Conservation (phyloP, 768 basidiomycete genomes). For the Macrolepiota dolichaula region DNA sequence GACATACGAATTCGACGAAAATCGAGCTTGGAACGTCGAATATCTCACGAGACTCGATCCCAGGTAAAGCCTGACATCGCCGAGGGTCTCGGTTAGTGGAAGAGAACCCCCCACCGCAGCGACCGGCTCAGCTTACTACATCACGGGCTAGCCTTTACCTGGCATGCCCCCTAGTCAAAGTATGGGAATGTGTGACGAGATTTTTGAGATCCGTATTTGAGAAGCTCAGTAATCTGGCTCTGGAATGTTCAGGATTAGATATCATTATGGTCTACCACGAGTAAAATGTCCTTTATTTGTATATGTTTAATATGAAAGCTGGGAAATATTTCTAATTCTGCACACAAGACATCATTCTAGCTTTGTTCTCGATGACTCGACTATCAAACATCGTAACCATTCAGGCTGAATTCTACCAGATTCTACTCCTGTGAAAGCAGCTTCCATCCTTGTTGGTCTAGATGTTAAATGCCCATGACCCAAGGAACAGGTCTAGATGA, state of each 20-base stretch:
- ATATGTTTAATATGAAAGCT: neutral
- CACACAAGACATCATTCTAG: neutral
- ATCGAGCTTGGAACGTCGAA: neutral
- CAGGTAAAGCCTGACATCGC: constrained; percentile 4
- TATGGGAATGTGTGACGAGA: neutral
- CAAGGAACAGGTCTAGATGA: neutral
- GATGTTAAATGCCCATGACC: neutral
- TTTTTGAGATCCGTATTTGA: neutral
- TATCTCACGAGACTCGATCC: constrained; percentile 2
- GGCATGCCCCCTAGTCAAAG: neutral
- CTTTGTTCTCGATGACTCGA: neutral
- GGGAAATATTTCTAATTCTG: neutral
- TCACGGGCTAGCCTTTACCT: neutral
- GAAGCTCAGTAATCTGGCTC: neutral
- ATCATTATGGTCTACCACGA: neutral
- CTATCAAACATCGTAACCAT: neutral
- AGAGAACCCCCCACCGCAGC: neutral
- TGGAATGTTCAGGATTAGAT: neutral
- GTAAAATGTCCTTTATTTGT: neutral
- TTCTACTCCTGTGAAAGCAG: neutral
- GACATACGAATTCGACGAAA: neutral
- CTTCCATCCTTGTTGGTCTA: neutral
- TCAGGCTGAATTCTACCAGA: too few species aligned
- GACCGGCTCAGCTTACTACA: neutral
- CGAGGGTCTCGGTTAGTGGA: neutral